These are phyloP conservation scores for Globisporangium okanoganense DNA, from an alignment of 352 stramenopile genomes.

Conservation along the genomic window DNA sequence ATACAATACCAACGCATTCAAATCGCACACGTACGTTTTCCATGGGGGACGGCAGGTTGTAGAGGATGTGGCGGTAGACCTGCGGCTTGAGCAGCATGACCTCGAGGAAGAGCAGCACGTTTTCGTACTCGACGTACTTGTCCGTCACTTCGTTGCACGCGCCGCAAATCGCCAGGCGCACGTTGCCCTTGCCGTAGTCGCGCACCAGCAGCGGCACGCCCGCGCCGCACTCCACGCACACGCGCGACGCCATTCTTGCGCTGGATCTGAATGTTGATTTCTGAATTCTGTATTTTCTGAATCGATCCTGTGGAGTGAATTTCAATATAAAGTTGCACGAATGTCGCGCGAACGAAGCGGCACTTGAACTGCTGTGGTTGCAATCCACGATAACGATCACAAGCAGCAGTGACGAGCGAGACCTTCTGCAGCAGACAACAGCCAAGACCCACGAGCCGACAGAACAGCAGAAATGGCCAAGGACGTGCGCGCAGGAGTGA, in stretches of 20 bases:
- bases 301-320: too few relatives aligned
- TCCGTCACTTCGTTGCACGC: conserved; percentile 72
- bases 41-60: conserved; percentile 60
- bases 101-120: conserved; percentile 81
- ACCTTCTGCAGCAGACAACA: neutral
- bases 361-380: conserved; percentile 1
- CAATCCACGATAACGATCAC: neutral
- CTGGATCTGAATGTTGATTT: neutral
- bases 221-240: conserved; percentile 80
- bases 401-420: neutral
- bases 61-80: conserved; percentile 84
- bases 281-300: too few relatives aligned
- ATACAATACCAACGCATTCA: neutral
- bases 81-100: conserved; percentile 81
- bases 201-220: conserved; percentile 59
- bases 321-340: conserved; percentile 17
- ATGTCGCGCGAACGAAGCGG: conserved; percentile 23
- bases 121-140: conserved; percentile 89
- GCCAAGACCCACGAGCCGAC: neutral
- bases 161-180: conserved; percentile 69
- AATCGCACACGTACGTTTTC: conserved; percentile 13
- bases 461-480: conserved; percentile 43
- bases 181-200: conserved; percentile 85
- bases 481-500: conserved; percentile 23
- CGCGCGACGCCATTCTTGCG: conserved; percentile 15